Evolutionary conservation across 345 rosid genomes (phyloP), one percentile per base, ranked within the genome.

Genomic region (Garcia nutans): DNA sequence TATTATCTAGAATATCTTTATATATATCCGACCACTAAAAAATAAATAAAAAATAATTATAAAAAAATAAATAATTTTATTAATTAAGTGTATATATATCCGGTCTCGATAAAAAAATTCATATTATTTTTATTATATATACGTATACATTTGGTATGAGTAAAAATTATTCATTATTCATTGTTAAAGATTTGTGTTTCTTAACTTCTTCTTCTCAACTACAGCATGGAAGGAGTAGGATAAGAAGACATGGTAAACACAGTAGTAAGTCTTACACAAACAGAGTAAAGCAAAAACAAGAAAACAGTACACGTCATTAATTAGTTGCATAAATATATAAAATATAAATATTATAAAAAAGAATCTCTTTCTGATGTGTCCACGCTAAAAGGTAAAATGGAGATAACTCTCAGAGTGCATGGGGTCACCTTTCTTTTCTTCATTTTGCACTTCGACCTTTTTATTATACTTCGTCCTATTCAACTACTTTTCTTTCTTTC

Each of bases 371-470:
- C 42, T 57, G 31, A 61, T 79, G 66, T 77, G 75, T 74, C 78
- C 78, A 58, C 76, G 74, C 68, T 62, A 44, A 70, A 82, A 81
- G 80, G 84, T 74, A 71, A 8, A 15, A 41, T 61, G 49, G 22
- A 81, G 77, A 79, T 83, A 83, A 82, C 84, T 87, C 82, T 28
- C 83, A 81, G 74, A 74, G 69, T 84, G 81, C 87, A 85, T 78
- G 88, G 88, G 83, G 86, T 81, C 79, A 83, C 33, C 83, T 79
- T 42, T 76, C 56, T 74, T 72, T 73, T 28, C 1, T 28, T 28
- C 1, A 28, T 28, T 28, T 71, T 85, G 79, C 85, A 64, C 17
- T 55, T 42, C 77, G 63, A 23, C 63, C 71, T 74, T 28, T 2
- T 28, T 28, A 28, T 28, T 54, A 74, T 54, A 4, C 28, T 47